Evolutionary conservation across 495 filamentous ascomycete species (phyloP).

Genomic region (Aspergillus steynii): DNA sequence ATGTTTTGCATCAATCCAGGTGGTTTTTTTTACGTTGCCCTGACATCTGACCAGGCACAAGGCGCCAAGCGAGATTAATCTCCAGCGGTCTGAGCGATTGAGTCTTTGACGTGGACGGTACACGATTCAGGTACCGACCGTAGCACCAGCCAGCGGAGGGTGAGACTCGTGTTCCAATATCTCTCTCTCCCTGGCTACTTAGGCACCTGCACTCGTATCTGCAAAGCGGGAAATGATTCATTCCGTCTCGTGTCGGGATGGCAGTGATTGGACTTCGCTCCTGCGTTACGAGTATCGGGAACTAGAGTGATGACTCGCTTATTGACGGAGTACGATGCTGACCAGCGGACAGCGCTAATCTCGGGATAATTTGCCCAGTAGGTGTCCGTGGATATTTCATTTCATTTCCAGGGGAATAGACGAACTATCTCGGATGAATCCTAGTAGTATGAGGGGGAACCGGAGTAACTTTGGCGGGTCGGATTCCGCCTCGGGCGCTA

Average conservation of each 20-base stretch:
- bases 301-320: neutral
- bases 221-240: neutral
- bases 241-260: neutral
- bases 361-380: too few species aligned
- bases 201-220: neutral
- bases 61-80: neutral
- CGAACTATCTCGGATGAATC: too few species aligned
- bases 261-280: neutral
- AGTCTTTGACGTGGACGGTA: neutral
- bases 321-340: too few species aligned
- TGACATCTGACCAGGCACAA: neutral
- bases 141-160: neutral
- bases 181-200: too few species aligned
- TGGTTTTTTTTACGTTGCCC: too few species aligned
- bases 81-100: neutral
- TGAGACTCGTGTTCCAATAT: neutral
- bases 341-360: too few species aligned
- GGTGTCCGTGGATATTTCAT: too few species aligned
- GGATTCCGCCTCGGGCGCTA: too few species aligned
- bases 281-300: neutral
- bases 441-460: too few species aligned
- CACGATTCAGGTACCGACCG: neutral
- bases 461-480: too few species aligned
- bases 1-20: neutral
- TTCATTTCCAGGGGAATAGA: too few species aligned